phyloP scores from a whole-genome alignment of 805 yeast species.

The Candida rishiriensis region DNA sequence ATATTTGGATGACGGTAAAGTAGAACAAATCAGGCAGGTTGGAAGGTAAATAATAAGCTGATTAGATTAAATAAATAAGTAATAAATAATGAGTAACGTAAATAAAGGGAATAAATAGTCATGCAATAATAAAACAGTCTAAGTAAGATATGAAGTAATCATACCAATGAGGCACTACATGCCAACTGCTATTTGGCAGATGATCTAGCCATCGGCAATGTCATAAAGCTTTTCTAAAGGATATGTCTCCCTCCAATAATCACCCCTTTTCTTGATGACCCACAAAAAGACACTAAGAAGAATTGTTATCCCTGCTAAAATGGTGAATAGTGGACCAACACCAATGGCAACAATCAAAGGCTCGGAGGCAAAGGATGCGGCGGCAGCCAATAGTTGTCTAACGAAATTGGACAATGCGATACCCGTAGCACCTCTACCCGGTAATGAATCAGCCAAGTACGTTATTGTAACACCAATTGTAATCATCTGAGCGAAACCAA shows the following conservation, averaged over 20 bases:
- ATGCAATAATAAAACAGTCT: too few relatives aligned
- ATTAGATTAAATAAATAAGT: background rate
- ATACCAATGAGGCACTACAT: too few relatives aligned
- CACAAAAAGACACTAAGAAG: slow-evolving; percentile 38
- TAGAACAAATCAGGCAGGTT: too few relatives aligned
- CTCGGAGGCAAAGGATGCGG: slow-evolving; percentile 68
- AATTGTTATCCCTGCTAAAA: slow-evolving; percentile 55
- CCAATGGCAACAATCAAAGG: slow-evolving; percentile 68
- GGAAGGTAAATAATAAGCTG: background rate
- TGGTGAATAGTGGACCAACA: slow-evolving; percentile 63
- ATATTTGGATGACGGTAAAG: too few relatives aligned
- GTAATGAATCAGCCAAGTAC: slow-evolving; percentile 76
- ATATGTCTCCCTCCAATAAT: slow-evolving; percentile 58
- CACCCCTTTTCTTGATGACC: slow-evolving; percentile 51
- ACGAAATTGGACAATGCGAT: slow-evolving; percentile 77
- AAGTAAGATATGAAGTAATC: too few relatives aligned
- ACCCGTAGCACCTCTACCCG: slow-evolving; percentile 87
- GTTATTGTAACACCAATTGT: slow-evolving; percentile 78
- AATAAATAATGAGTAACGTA: too few relatives aligned
- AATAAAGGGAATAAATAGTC: too few relatives aligned
- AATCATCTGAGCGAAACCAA: slow-evolving; percentile 82
- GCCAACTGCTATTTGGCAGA: too few relatives aligned
- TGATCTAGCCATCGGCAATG: slow-evolving; percentile 29
- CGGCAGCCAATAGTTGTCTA: slow-evolving; percentile 70
- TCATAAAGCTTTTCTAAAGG: slow-evolving; percentile 58